Evolutionary conservation across 2,329 filamentous ascomycete genomes (phyloP).

Genomic region (Blastomyces gilchristii): DNA sequence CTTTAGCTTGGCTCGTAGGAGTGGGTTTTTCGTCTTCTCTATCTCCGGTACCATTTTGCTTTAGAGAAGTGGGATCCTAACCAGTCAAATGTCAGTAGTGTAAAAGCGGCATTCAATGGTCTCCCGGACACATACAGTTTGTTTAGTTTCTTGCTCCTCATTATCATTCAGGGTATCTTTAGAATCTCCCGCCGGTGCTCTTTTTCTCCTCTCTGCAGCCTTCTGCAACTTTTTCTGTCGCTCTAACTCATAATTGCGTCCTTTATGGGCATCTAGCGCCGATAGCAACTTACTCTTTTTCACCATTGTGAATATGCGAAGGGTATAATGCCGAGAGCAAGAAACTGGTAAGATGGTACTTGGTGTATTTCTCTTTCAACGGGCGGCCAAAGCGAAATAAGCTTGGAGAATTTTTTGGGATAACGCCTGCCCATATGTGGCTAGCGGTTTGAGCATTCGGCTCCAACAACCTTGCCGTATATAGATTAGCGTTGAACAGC

Average conservation of each 20-base stretch:
- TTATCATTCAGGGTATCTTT: slow-evolving; percentile 12
- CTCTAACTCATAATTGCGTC: slow-evolving; percentile 62
- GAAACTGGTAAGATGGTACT: neutral
- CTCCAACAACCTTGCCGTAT: neutral
- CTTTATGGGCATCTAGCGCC: slow-evolving; percentile 49
- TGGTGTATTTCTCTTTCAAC: neutral
- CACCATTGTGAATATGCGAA: slow-evolving; percentile 29
- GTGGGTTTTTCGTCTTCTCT: slow-evolving; percentile 20
- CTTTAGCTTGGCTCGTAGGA: slow-evolving; percentile 14
- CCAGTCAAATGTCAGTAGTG: neutral
- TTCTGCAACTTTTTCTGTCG: slow-evolving; percentile 59
- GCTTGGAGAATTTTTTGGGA: slow-evolving; percentile 5
- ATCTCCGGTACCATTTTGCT: slow-evolving; percentile 37
- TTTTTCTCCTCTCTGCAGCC: slow-evolving; percentile 39
- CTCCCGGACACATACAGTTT: neutral
- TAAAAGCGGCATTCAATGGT: neutral
- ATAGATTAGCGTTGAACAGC: neutral
- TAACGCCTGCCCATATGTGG: neutral
- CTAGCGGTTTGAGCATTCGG: neutral
- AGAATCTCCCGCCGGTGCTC: slow-evolving; percentile 21
- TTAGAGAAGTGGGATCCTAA: slow-evolving; percentile 21
- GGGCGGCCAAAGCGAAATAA: neutral
- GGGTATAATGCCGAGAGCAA: neutral
- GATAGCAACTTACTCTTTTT: slow-evolving; percentile 49
- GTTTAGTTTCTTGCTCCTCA: slow-evolving; percentile 25